Conservation (phyloP, 2,329 filamentous ascomycete species). For the Ramularia collo-cygni region DNA sequence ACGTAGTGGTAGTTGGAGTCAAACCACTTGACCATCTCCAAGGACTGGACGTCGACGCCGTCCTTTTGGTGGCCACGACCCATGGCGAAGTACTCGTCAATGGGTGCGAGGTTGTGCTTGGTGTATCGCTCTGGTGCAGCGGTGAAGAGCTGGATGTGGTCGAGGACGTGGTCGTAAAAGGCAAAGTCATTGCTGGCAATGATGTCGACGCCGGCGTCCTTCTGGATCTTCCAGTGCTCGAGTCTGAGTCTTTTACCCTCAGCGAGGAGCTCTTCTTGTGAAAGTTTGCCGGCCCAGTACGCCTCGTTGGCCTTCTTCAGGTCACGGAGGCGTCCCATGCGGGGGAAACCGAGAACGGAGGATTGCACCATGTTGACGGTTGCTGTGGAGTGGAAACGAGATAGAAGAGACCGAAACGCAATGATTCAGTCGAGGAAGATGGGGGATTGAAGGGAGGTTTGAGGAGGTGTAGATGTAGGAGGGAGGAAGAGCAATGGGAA, state of each 20-base stretch:
- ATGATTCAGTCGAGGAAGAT: slow-evolving; percentile 2
- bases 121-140: slow-evolving; percentile 90
- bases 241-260: slow-evolving; percentile 96
- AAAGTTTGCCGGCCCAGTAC: slow-evolving; percentile 94
- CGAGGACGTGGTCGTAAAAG: slow-evolving; percentile 94
- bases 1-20: slow-evolving; percentile 99
- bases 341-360: slow-evolving; percentile 94
- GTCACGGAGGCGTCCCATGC: slow-evolving; percentile 97
- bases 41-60: slow-evolving; percentile 77
- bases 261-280: slow-evolving; percentile 78
- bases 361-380: slow-evolving; percentile 43
- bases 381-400: slow-evolving; percentile 6
- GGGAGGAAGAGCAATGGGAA: not conserved
- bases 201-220: slow-evolving; percentile 93
- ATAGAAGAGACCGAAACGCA: not conserved
- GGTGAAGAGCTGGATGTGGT: slow-evolving; percentile 97
- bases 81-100: slow-evolving; percentile 99
- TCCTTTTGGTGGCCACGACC: slow-evolving; percentile 96
- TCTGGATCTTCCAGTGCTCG: slow-evolving; percentile 99
- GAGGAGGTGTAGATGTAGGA: not conserved
- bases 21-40: slow-evolving; percentile 99
- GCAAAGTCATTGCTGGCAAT: slow-evolving; percentile 99
- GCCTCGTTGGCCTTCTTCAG: slow-evolving; percentile 99
- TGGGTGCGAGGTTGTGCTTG: slow-evolving; percentile 73
- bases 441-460: not conserved